Evolutionary conservation across 2,329 filamentous ascomycete genomes (phyloP).

Genomic region (Aspergillus ruber): DNA sequence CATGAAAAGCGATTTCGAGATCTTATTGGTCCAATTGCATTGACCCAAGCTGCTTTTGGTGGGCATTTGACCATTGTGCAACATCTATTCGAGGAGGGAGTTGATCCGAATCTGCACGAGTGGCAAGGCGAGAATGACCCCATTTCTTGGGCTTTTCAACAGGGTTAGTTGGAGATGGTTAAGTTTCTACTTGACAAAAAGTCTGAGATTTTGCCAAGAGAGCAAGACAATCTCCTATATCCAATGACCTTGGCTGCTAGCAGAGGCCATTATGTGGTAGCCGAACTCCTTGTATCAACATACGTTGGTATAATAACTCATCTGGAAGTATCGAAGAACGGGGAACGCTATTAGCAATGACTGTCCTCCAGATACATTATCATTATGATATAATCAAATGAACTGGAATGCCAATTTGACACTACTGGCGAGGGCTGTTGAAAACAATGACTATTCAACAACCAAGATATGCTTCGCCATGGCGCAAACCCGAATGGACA

Average conservation of each 20-base stretch:
- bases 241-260: neutral
- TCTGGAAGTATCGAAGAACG: neutral
- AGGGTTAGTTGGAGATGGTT: neutral
- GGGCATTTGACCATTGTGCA: too few species aligned
- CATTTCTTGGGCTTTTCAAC: neutral
- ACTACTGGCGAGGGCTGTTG: neutral
- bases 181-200: neutral
- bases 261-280: neutral
- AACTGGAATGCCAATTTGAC: neutral
- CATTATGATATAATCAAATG: too few species aligned
- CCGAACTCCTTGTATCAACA: neutral
- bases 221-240: neutral
- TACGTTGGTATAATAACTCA: neutral
- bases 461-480: neutral
- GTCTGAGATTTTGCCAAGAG: neutral
- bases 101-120: too few species aligned
- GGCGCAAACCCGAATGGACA: neutral
- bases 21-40: neutral
- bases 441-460: neutral
- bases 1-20: neutral
- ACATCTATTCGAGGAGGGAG: too few species aligned
- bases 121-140: neutral
- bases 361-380: too few species aligned
- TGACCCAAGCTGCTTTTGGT: neutral
- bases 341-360: neutral